Evolutionary conservation across 2,329 filamentous ascomycete genomes (phyloP).

Genomic region (Lasiodiplodia hormozganensis): DNA sequence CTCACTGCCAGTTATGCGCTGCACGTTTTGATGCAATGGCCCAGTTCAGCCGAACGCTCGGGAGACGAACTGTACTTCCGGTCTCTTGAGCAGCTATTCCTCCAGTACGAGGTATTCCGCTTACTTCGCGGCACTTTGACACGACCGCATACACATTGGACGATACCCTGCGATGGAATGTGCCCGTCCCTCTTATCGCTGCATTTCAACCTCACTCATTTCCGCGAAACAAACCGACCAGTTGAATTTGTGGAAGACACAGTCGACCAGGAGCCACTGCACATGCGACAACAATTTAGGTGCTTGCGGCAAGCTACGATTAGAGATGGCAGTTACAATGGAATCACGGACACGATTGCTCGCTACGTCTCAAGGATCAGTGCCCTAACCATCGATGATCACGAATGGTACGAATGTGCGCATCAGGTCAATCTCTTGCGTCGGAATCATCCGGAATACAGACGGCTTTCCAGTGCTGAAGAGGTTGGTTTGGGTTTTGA

Average conservation of each 20-base stretch:
- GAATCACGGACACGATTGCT: background rate
- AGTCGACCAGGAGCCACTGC: background rate
- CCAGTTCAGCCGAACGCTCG: background rate
- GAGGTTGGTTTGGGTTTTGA: background rate
- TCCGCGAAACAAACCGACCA: background rate
- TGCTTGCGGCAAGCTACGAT: background rate
- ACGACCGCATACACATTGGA: background rate
- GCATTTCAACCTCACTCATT: background rate
- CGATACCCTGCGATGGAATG: background rate
- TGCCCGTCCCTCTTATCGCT: background rate
- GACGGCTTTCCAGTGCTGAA: background rate
- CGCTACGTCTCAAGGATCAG: conserved; percentile 5
- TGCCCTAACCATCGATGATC: conserved; percentile 10
- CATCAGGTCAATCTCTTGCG: background rate
- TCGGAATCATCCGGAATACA: background rate
- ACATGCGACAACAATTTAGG: background rate
- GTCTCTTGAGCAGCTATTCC: background rate
- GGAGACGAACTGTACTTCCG: conserved; percentile 6
- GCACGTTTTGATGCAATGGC: background rate
- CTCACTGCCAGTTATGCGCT: background rate
- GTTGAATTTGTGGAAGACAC: background rate
- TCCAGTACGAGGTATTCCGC: conserved; percentile 20
- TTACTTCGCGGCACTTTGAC: background rate
- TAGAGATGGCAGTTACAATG: background rate
- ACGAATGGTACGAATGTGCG: conserved; percentile 12